Evolutionary conservation across 371 early-diverging fungal species (phyloP).

Genomic region (Fennellomyces sp.): DNA sequence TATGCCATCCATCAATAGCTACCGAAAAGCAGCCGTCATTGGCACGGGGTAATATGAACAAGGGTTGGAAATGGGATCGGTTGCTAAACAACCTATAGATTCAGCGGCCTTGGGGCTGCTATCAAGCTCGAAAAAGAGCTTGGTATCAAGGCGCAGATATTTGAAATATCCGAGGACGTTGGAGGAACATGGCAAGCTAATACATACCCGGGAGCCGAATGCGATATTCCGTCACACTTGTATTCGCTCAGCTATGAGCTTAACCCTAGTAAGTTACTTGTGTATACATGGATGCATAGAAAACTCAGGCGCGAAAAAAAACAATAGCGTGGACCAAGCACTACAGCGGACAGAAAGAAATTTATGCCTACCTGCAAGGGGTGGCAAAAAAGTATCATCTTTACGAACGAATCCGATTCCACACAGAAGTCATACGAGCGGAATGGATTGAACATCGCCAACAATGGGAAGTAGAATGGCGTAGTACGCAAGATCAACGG

Average conservation of each 20-base stretch:
- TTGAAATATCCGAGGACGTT: slow-evolving; percentile 55
- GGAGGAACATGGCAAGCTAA: slow-evolving; percentile 71
- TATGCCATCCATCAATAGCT: too few relatives aligned
- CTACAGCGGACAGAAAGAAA: slow-evolving; percentile 48
- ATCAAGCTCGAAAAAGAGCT: slow-evolving; percentile 56
- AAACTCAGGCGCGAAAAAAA: slow-evolving; percentile 34
- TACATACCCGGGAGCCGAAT: slow-evolving; percentile 62
- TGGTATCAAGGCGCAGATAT: slow-evolving; percentile 49
- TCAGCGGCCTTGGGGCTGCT: slow-evolving; percentile 65
- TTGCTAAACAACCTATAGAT: too few relatives aligned
- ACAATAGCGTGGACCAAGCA: slow-evolving; percentile 49
- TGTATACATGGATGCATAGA: slow-evolving; percentile 14
- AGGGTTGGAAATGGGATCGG: too few relatives aligned
- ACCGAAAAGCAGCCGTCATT: too few relatives aligned
- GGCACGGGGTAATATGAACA: too few relatives aligned
- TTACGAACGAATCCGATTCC: slow-evolving; percentile 45
- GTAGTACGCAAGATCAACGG: background rate
- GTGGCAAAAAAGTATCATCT: slow-evolving; percentile 53
- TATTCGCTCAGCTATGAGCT: slow-evolving; percentile 53
- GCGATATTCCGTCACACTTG: slow-evolving; percentile 59
- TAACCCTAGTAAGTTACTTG: slow-evolving; percentile 36
- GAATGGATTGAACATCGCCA: slow-evolving; percentile 18
- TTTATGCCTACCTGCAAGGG: slow-evolving; percentile 47
- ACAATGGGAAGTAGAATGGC: slow-evolving; percentile 44
- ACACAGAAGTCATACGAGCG: slow-evolving; percentile 25